Percentiles rank a stretch among this genome's conserved stretches.
phyloP scores from a whole-genome alignment of 2,329 filamentous ascomycete species.

The Diaporthe capsici region DNA sequence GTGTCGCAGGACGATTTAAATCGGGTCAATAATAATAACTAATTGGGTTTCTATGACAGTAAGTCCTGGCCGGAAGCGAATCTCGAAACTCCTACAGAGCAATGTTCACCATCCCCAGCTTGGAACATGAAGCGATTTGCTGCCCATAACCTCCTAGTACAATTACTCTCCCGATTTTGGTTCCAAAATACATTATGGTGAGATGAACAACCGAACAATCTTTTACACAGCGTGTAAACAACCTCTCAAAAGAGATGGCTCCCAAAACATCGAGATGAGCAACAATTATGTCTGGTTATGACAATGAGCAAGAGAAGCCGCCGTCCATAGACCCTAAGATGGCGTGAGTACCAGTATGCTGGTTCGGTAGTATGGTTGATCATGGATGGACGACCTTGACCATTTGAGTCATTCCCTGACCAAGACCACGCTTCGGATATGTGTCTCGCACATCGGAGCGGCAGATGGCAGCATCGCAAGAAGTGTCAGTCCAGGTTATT shows the following conservation, averaged over 20 bases:
- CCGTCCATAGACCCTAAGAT: conserved; percentile 17
- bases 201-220: conserved; percentile 33
- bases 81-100: neutral
- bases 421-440: conserved; percentile 42
- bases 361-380: neutral
- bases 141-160: neutral
- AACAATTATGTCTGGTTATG: conserved; percentile 36
- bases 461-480: conserved; percentile 55
- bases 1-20: neutral
- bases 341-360: conserved; percentile 6
- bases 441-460: conserved; percentile 52
- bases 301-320: conserved; percentile 29
- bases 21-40: neutral
- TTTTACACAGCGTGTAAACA: conserved; percentile 33
- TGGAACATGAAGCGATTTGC: conserved; percentile 15
- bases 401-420: conserved; percentile 27
- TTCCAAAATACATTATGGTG: conserved; percentile 35
- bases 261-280: conserved; percentile 40
- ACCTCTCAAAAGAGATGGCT: conserved; percentile 39
- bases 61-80: neutral
- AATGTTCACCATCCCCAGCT: neutral
- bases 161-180: conserved; percentile 14
- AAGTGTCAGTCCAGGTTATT: conserved; percentile 59
- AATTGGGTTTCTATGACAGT: neutral
- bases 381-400: conserved; percentile 24